Conservation (phyloP, 2,329 filamentous ascomycete genomes). For the Colletotrichum musae region DNA sequence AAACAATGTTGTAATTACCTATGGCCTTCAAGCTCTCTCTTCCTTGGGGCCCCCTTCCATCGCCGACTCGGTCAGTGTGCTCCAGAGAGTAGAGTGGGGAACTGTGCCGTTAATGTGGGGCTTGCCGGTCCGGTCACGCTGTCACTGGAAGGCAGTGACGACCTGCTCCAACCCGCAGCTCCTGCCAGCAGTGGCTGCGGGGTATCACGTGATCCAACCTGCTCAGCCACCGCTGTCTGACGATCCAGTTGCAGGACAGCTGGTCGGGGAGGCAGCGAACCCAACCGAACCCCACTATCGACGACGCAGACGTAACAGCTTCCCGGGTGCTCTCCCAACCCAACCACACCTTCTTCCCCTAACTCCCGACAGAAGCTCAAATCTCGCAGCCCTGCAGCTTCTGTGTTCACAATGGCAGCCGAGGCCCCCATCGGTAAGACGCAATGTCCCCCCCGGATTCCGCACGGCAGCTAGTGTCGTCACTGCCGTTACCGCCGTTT, state of each 20-base stretch:
- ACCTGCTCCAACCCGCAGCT: neutral
- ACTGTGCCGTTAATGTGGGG: conserved; percentile 21
- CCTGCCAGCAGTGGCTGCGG: conserved; percentile 44
- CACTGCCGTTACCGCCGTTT: neutral
- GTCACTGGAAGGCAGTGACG: neutral
- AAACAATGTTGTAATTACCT: neutral
- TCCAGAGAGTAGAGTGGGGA: conserved; percentile 16
- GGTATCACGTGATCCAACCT: conserved; percentile 54
- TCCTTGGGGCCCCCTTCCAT: neutral
- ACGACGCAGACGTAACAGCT: conserved; percentile 43
- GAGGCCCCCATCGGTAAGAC: conserved; percentile 69
- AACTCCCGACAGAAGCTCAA: conserved; percentile 49
- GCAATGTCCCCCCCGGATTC: conserved; percentile 16
- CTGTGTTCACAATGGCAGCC: conserved; percentile 63
- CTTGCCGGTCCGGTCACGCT: conserved; percentile 21
- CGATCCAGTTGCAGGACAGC: conserved; percentile 34
- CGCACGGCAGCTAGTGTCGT: conserved; percentile 2
- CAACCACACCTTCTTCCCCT: conserved; percentile 29
- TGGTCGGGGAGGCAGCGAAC: conserved; percentile 30
- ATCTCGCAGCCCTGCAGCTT: conserved; percentile 32
- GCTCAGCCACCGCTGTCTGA: conserved; percentile 40
- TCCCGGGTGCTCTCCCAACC: conserved; percentile 37
- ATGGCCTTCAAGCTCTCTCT: neutral
- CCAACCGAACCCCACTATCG: conserved; percentile 41
- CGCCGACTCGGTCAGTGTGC: conserved; percentile 7